Percentiles rank a stretch among this genome's conserved stretches.
phyloP scores from a whole-genome alignment of 1,139 yeast genomes.

The Candida gigantensis region DNA sequence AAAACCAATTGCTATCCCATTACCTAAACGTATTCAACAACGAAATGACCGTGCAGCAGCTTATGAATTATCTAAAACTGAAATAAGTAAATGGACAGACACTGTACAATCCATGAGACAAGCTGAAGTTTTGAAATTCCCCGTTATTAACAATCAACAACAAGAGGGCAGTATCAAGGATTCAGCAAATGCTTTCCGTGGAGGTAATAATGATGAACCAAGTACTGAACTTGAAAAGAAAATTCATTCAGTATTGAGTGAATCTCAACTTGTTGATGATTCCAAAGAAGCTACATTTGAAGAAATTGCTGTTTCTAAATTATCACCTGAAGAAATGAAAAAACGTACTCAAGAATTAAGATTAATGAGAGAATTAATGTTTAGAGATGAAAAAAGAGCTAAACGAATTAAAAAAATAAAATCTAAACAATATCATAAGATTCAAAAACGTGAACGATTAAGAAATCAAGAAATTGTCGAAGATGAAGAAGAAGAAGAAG shows the following conservation, averaged over 20 bases:
- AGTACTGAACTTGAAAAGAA: conserved; percentile 67
- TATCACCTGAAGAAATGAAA: conserved; percentile 77
- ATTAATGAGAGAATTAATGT: conserved; percentile 93
- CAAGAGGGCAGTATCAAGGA: conserved; percentile 42
- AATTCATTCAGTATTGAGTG: conserved; percentile 59
- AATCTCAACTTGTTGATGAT: conserved; percentile 72
- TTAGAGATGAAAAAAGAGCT: conserved; percentile 89
- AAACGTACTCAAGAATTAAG: conserved; percentile 82
- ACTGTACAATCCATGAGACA: conserved; percentile 74
- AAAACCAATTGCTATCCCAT: conserved; percentile 70
- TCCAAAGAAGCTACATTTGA: conserved; percentile 80
- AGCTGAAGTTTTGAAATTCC: conserved; percentile 83
- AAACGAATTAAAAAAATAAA: conserved; percentile 91
- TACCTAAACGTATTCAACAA: conserved; percentile 82
- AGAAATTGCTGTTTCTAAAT: conserved; percentile 78
- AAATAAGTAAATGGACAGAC: conserved; percentile 87
- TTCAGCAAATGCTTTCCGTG: conserved; percentile 56
- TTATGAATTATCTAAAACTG: conserved; percentile 82
- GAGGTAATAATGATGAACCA: conserved; percentile 46
- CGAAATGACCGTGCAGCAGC: conserved; percentile 90
- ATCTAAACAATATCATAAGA: conserved; percentile 84
- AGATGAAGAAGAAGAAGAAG: conserved; percentile 50
- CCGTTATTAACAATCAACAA: conserved; percentile 38
- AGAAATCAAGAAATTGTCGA: conserved; percentile 70
- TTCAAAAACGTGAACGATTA: conserved; percentile 80